Evolutionary conservation across 2,329 filamentous ascomycete genomes (phyloP).

Genomic region (Exophiala xenobiotica): DNA sequence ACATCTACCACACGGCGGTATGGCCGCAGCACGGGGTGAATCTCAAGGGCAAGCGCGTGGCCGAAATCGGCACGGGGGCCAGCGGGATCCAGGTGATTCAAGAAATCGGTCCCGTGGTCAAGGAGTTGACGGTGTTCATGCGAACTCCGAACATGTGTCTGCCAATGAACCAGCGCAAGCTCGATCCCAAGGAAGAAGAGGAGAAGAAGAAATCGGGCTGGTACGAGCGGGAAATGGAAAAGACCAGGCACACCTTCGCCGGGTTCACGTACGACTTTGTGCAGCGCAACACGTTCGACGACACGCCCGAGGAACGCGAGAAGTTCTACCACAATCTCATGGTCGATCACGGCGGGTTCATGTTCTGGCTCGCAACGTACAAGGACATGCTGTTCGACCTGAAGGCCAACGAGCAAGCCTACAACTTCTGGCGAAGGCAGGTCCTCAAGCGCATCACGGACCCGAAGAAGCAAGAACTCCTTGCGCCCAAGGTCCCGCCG

Average conservation of each 20-base stretch:
- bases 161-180: slow-evolving; percentile 56
- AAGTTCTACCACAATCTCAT: slow-evolving; percentile 53
- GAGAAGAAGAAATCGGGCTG: slow-evolving; percentile 52
- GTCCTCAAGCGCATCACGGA: slow-evolving; percentile 52
- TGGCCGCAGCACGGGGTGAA: slow-evolving; percentile 61
- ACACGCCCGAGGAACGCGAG: slow-evolving; percentile 51
- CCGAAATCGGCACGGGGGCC: slow-evolving; percentile 64
- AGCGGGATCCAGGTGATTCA: slow-evolving; percentile 41
- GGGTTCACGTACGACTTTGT: slow-evolving; percentile 61
- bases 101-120: slow-evolving; percentile 25
- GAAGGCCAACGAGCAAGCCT: slow-evolving; percentile 55
- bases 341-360: slow-evolving; percentile 53
- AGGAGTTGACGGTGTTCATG: slow-evolving; percentile 49
- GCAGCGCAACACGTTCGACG: slow-evolving; percentile 57
- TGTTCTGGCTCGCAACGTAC: slow-evolving; percentile 56
- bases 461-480: slow-evolving; percentile 48
- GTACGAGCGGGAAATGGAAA: slow-evolving; percentile 54
- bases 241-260: slow-evolving; percentile 53
- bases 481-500: slow-evolving; percentile 54
- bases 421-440: slow-evolving; percentile 58
- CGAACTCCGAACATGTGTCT: slow-evolving; percentile 62
- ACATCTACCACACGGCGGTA: slow-evolving; percentile 60
- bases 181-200: slow-evolving; percentile 55
- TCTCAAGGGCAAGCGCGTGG: slow-evolving; percentile 59
- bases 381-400: slow-evolving; percentile 50